Percentiles rank a stretch among this genome's conserved stretches.
Conservation (phyloP, 495 filamentous ascomycete genomes). For the Penicillium daleae region DNA sequence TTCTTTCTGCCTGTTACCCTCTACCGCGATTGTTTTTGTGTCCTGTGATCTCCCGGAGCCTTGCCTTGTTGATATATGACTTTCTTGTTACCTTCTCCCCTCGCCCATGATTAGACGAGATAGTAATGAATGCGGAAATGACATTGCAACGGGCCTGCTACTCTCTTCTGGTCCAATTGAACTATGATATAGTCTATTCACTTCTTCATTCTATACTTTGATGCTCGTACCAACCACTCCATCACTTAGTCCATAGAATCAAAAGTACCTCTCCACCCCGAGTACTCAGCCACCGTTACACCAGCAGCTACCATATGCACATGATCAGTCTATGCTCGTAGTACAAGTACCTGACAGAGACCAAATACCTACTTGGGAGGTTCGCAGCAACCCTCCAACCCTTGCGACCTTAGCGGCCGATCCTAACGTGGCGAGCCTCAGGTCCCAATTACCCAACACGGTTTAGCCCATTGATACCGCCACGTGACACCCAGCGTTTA, state of each 20-base stretch:
- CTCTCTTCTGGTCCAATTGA: background rate
- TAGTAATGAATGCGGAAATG: constrained; percentile 30
- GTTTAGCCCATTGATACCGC: constrained; percentile 10
- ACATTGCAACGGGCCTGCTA: constrained; percentile 9
- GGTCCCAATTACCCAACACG: constrained; percentile 13
- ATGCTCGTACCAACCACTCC: background rate
- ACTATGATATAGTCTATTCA: background rate
- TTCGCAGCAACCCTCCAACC: background rate
- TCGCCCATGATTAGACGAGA: constrained; percentile 27
- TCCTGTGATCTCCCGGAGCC: constrained; percentile 14
- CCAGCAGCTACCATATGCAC: background rate
- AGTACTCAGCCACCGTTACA: constrained; percentile 29
- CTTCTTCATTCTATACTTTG: background rate
- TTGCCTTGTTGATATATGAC: constrained; percentile 20
- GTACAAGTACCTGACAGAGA: constrained; percentile 19
- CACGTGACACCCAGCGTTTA: constrained; percentile 24
- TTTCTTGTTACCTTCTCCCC: constrained; percentile 4
- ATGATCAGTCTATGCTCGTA: constrained; percentile 12
- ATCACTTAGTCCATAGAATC: background rate
- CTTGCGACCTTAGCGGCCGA: background rate
- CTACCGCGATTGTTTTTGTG: constrained; percentile 16
- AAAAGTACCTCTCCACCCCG: constrained; percentile 19
- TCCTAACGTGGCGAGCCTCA: constrained; percentile 10
- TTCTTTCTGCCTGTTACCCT: constrained; percentile 25
- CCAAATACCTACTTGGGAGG: background rate